A percentile compares a stretch with the other conserved stretches of the same genome.
Conservation (phyloP, 1,284 basidiomycete genomes). For the Cryptococcus deneoformans region DNA sequence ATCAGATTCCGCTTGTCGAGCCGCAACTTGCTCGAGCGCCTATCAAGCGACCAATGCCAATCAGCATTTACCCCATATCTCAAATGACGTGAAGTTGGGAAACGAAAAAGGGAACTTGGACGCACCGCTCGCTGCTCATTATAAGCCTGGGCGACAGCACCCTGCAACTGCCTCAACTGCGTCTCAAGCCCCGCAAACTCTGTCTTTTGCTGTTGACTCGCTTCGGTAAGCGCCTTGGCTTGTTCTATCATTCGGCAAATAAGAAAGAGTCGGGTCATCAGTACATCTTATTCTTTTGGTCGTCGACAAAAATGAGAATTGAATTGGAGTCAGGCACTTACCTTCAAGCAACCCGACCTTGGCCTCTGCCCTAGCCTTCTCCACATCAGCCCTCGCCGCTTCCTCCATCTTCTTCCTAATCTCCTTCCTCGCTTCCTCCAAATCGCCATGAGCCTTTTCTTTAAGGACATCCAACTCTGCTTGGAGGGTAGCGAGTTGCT, state of each 20-base stretch:
- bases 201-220: constrained; percentile 42
- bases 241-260: constrained; percentile 34
- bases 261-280: neutral
- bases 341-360: constrained; percentile 69
- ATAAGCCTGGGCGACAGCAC: constrained; percentile 32
- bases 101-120: neutral
- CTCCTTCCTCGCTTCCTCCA: constrained; percentile 63
- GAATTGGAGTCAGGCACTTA: constrained; percentile 41
- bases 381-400: constrained; percentile 61
- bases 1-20: constrained; percentile 61
- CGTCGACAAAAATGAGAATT: no score
- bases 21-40: constrained; percentile 46
- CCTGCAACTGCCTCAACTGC: constrained; percentile 36
- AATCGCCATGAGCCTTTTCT: constrained; percentile 65
- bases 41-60: neutral
- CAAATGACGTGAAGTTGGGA: neutral
- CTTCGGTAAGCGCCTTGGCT: constrained; percentile 42
- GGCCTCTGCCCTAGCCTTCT: constrained; percentile 75
- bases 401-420: constrained; percentile 65
- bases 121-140: constrained; percentile 35
- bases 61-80: neutral
- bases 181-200: constrained; percentile 35
- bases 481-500: constrained; percentile 31
- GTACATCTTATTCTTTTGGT: no score
- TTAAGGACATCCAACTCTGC: constrained; percentile 62